Evolutionary conservation across 148 eudicot genomes (phyloP).

Genomic region (Silene conica): DNA sequence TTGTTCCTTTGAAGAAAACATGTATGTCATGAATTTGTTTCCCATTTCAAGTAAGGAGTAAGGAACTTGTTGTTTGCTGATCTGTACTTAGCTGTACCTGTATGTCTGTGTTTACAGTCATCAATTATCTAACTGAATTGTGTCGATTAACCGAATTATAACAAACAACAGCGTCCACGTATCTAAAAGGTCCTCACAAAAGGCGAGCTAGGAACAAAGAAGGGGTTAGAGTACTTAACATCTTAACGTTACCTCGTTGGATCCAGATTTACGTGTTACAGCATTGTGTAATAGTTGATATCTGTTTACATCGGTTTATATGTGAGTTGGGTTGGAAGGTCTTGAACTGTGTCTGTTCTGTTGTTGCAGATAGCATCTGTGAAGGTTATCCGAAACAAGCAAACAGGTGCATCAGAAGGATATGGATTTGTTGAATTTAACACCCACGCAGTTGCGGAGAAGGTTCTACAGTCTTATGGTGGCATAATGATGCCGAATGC

Average conservation of each 20-base stretch:
- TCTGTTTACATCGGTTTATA: neutral
- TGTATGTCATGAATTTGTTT: neutral
- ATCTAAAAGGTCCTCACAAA: too few relatives aligned
- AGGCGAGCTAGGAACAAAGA: too few relatives aligned
- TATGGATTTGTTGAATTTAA: slow-evolving; percentile 88
- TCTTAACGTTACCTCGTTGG: too few relatives aligned
- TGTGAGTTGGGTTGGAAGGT: neutral
- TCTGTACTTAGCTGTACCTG: neutral
- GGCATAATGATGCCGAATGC: slow-evolving; percentile 68
- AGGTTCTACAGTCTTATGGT: slow-evolving; percentile 57
- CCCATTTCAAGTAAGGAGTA: neutral
- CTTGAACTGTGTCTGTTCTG: neutral
- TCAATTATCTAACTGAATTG: too few relatives aligned
- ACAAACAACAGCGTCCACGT: too few relatives aligned
- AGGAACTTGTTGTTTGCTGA: neutral
- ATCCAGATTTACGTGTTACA: neutral
- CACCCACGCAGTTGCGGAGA: slow-evolving; percentile 72
- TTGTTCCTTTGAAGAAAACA: neutral
- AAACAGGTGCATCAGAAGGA: slow-evolving; percentile 78
- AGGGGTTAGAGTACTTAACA: too few relatives aligned
- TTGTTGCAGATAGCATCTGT: slow-evolving; percentile 51
- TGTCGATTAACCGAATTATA: too few relatives aligned
- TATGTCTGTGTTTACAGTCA: too few relatives aligned
- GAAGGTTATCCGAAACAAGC: slow-evolving; percentile 92
- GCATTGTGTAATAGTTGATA: neutral